These are phyloP conservation scores for Arthrobotrys sphaeroides DNA, from an alignment of 2,329 filamentous ascomycete genomes.

Conservation along the genomic window DNA sequence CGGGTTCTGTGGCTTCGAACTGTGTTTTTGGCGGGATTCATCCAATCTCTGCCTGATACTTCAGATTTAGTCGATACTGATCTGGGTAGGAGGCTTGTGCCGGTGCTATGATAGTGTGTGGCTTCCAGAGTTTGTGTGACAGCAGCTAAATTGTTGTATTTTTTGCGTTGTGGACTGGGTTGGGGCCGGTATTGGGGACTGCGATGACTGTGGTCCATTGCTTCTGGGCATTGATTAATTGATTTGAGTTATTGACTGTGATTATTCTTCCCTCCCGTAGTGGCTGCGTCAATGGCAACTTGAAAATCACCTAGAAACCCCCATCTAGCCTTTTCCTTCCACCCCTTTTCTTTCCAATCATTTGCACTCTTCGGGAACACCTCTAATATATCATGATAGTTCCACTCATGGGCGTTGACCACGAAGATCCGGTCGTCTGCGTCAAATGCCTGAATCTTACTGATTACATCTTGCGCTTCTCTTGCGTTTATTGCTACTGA, in stretches of 20 bases:
- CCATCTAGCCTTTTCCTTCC: slow-evolving; percentile 64
- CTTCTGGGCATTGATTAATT: too few relatives aligned
- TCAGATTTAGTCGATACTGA: slow-evolving; percentile 2
- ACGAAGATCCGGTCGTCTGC: slow-evolving; percentile 63
- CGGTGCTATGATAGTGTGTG: slow-evolving; percentile 10
- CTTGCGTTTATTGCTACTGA: slow-evolving; percentile 58
- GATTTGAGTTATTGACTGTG: too few relatives aligned
- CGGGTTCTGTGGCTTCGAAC: background rate
- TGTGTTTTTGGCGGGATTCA: background rate
- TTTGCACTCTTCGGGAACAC: slow-evolving; percentile 66
- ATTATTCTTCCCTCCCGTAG: background rate
- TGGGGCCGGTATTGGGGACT: too few relatives aligned
- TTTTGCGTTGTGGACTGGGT: too few relatives aligned
- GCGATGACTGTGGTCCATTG: too few relatives aligned
- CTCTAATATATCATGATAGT: slow-evolving; percentile 62
- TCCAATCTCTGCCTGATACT: slow-evolving; percentile 5
- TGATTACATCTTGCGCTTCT: slow-evolving; percentile 61
- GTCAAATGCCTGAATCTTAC: slow-evolving; percentile 65
- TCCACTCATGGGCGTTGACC: slow-evolving; percentile 65
- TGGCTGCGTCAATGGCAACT: slow-evolving; percentile 60
- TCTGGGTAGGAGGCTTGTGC: slow-evolving; percentile 14
- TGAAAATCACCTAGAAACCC: slow-evolving; percentile 66
- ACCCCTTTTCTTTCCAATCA: slow-evolving; percentile 64
- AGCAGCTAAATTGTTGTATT: too few relatives aligned
- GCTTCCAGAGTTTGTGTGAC: too few relatives aligned